Percentiles rank a stretch among this genome's conserved stretches.
phyloP scores from a whole-genome alignment of 2,329 filamentous ascomycete genomes.

The Mariannaea sp. region DNA sequence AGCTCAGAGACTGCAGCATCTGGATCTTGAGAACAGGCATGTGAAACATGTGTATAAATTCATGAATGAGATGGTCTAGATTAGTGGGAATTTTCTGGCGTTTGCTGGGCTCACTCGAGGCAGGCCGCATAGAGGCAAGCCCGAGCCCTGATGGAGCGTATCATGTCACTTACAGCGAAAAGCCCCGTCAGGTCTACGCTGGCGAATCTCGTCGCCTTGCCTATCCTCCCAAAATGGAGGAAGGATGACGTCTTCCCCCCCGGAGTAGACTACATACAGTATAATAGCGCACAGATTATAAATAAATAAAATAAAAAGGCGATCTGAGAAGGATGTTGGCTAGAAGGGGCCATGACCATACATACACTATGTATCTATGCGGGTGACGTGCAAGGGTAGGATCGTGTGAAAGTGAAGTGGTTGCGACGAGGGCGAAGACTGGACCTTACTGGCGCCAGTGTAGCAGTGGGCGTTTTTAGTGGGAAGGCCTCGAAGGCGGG shows the following conservation, averaged over 20 bases:
- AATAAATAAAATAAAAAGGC: too few relatives aligned
- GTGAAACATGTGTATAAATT: conserved; percentile 20
- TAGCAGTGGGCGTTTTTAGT: conserved; percentile 13
- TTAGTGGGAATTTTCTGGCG: conserved; percentile 31
- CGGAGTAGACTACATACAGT: conserved; percentile 38
- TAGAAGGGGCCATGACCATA: conserved; percentile 5
- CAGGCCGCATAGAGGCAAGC: conserved; percentile 39
- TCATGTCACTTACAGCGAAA: conserved; percentile 28
- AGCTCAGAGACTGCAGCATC: conserved; percentile 29
- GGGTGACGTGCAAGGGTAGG: conserved; percentile 16
- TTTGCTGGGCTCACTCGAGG: conserved; percentile 32
- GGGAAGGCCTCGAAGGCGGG: conserved; percentile 5
- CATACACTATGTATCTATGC: conserved; percentile 17
- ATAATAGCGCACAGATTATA: conserved; percentile 28
- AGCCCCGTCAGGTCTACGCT: conserved; percentile 36
- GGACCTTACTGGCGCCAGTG: conserved; percentile 8
- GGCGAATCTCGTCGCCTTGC: conserved; percentile 35
- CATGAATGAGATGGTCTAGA: conserved; percentile 33
- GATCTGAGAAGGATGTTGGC: conserved; percentile 15
- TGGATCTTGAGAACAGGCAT: conserved; percentile 33
- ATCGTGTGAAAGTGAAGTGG: conserved; percentile 16
- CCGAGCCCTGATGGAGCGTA: conserved; percentile 37
- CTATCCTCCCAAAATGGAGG: conserved; percentile 30
- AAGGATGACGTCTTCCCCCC: conserved; percentile 34
- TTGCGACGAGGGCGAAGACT: conserved; percentile 23